These are phyloP conservation scores for Alloteropsis semialata DNA, from an alignment of 176 grass and related monocot species.

Conservation along the genomic window DNA sequence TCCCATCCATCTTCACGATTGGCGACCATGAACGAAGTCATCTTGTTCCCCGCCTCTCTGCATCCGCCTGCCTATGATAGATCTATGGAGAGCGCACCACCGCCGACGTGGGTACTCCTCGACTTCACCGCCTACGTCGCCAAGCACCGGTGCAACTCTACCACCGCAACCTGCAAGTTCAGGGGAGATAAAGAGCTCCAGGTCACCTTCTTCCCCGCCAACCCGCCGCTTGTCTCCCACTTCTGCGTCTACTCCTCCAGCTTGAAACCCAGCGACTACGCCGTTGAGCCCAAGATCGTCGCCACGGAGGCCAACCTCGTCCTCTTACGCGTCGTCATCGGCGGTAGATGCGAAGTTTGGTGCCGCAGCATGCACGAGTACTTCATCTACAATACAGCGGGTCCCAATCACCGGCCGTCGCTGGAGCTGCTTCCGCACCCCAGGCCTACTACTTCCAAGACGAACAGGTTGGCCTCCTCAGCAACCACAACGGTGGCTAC, in stretches of 20 bases:
- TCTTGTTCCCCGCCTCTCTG: no score
- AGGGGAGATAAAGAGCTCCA: not conserved
- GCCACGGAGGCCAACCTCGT: not conserved
- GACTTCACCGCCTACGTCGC: not conserved
- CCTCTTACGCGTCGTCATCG: not conserved
- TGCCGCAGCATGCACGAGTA: not conserved
- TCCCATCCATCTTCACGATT: no score
- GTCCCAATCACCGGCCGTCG: not conserved
- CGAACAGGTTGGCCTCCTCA: not conserved
- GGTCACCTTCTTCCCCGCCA: not conserved
- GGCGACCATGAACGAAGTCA: no score
- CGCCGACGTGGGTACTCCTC: not conserved
- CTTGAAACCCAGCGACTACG: no score
- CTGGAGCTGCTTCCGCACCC: not conserved
- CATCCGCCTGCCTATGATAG: not conserved
- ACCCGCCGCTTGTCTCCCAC: no score
- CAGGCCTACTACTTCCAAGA: not conserved
- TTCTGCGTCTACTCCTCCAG: no score
- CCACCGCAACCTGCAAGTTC: not conserved
- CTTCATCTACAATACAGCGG: not conserved
- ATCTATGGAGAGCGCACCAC: not conserved
- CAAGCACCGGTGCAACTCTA: not conserved
- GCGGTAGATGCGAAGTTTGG: not conserved
- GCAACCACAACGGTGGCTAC: not conserved
- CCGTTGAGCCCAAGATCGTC: not conserved